Base-by-base conservation (phyloP, 768 basidiomycete genomes). In the Tricholoma hemisulphureum region DNA sequence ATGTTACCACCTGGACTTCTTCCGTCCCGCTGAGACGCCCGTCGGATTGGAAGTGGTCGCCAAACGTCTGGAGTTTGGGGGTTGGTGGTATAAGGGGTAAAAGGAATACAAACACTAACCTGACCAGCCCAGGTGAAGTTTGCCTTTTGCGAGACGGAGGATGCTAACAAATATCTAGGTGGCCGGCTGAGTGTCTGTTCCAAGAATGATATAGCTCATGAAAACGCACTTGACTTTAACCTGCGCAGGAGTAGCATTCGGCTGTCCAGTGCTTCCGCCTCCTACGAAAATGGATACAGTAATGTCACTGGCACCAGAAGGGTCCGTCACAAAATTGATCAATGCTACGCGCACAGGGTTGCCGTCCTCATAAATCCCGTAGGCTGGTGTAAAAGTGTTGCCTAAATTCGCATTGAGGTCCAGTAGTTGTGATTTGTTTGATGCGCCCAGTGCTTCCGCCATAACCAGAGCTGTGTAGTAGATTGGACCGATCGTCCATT, bases 401-500 rank as follows among this genome's bases (percentile, higher is more conserved):
- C 73, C 79, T 43, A 60, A 63, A 63, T 84, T 84, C 24, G 79
- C 77, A 21, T 70, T 66, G 29, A 93, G 75, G 67, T 93, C 91
- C 23, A 88, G 66, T 9, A 93, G 78, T 59, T 83, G 88, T 0
- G 85, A 80, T 0, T 64, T 68, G 67, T 87, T 86, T 8, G 82
- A 80, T 16, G 80, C 70, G 18, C 88, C 88, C 21, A 93, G 73
- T 2, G 79, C 77, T 68, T 93, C 91, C 2, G 89, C 85, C 58
- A 87, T 74, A 59, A 83, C 80, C 5, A 94, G 75, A 2, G 86
- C 80, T 1, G 89, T 80, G 69, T 93, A 93, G 73, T 89, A 92
- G 51, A 87, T 75, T 0, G 90, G 83, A 0, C 88, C 89, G 48
- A 91, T 75, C 0, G 88, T 88, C 90, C 89, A 93, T 72, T 88